Percentiles rank a stretch among this genome's conserved stretches.
Evolutionary conservation across 2,329 filamentous ascomycete genomes (phyloP).

Genomic region (Alternaria sp.): DNA sequence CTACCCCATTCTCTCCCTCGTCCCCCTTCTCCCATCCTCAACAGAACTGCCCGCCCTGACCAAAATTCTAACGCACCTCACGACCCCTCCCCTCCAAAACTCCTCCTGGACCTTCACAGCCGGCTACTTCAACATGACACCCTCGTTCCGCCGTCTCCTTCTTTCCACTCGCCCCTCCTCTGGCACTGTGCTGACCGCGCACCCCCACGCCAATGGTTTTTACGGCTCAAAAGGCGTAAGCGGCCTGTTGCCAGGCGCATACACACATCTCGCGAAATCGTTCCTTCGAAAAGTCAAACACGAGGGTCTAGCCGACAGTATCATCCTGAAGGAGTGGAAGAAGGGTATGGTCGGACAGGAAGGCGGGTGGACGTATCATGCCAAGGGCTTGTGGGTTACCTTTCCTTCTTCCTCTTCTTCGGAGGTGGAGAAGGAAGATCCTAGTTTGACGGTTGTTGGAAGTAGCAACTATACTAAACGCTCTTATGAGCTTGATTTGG

Average conservation of each 20-base stretch:
- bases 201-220: slow-evolving; percentile 94
- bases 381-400: slow-evolving; percentile 93
- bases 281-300: slow-evolving; percentile 73
- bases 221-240: slow-evolving; percentile 88
- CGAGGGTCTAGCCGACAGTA: slow-evolving; percentile 64
- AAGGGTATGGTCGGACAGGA: slow-evolving; percentile 80
- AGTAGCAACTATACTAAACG: slow-evolving; percentile 96
- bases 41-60: slow-evolving; percentile 88
- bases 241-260: slow-evolving; percentile 88
- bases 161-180: slow-evolving; percentile 73
- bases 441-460: slow-evolving; percentile 83
- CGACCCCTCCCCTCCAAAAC: slow-evolving; percentile 67
- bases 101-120: slow-evolving; percentile 96
- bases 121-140: slow-evolving; percentile 97
- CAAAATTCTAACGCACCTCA: slow-evolving; percentile 75
- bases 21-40: slow-evolving; percentile 83
- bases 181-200: slow-evolving; percentile 90
- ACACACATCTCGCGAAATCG: slow-evolving; percentile 83
- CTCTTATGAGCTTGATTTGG: slow-evolving; percentile 90
- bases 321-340: slow-evolving; percentile 87
- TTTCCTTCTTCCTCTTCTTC: slow-evolving; percentile 56
- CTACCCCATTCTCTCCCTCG: slow-evolving; percentile 88
- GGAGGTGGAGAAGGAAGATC: slow-evolving; percentile 54
- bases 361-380: slow-evolving; percentile 95
- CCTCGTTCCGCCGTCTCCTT: slow-evolving; percentile 79